Conservation (phyloP, 441 rosid species). For the Pelargonium fulgidum region DNA sequence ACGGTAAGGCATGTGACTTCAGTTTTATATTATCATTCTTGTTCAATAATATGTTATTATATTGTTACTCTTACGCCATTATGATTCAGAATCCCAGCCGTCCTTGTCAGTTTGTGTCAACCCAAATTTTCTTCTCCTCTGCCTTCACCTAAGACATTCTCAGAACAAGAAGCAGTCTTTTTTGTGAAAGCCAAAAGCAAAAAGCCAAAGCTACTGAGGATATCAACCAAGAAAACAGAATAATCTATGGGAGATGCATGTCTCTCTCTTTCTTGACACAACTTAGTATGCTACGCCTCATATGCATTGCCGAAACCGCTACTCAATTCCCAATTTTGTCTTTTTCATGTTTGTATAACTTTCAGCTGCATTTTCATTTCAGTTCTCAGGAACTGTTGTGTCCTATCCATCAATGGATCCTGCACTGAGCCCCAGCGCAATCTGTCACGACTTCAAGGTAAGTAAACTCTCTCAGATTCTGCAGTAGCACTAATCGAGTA, state of each 20-base stretch:
- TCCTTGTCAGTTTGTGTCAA: constrained; percentile 18
- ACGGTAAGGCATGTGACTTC: constrained; percentile 12
- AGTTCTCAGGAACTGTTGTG: background rate
- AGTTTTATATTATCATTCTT: constrained; percentile 10
- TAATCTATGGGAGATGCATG: constrained; percentile 9
- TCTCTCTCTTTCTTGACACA: constrained; percentile 1
- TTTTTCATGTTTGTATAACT: constrained; percentile 3
- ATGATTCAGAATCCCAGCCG: constrained; percentile 15
- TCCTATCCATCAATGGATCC: constrained; percentile 25
- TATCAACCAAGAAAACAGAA: constrained; percentile 7
- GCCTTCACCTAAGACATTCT: background rate
- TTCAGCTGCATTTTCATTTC: constrained; percentile 1
- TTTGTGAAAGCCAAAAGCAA: background rate
- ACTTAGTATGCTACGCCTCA: constrained; percentile 10
- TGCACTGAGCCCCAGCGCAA: constrained; percentile 15
- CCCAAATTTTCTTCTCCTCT: constrained; percentile 14
- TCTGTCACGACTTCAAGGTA: constrained; percentile 25
- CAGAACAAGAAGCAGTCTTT: constrained; percentile 1
- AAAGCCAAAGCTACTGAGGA: constrained; percentile 5
- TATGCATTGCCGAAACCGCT: constrained; percentile 18
- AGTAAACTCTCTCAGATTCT: constrained; percentile 3
- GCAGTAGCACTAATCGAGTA: background rate
- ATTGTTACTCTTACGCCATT: background rate
- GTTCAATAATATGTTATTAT: background rate
- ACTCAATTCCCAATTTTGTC: constrained; percentile 1